Conservation (phyloP, 2,329 filamentous ascomycete species). For the Escovopsis weberi region DNA sequence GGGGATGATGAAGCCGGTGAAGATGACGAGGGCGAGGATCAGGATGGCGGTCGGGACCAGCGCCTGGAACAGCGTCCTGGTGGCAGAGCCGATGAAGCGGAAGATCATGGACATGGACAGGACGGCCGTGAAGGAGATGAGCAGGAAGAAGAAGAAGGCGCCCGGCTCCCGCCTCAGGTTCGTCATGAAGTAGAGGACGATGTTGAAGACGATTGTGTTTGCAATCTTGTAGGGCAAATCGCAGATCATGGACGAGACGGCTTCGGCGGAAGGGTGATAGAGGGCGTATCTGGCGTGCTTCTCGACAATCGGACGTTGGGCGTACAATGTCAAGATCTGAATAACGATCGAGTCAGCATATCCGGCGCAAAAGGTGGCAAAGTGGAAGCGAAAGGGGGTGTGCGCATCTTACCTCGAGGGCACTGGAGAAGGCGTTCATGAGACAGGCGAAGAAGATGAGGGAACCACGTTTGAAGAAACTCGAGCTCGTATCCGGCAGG, state of each 20-base stretch:
- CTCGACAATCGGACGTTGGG: constrained; percentile 82
- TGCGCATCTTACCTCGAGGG: constrained; percentile 44
- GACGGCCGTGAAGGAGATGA: constrained; percentile 60
- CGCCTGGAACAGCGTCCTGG: constrained; percentile 52
- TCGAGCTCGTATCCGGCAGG: constrained; percentile 45
- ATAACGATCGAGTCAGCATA: neutral
- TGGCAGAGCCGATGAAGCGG: constrained; percentile 63
- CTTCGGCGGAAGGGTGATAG: constrained; percentile 81
- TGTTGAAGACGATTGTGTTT: constrained; percentile 65
- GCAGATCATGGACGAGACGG: constrained; percentile 71
- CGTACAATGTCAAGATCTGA: constrained; percentile 68
- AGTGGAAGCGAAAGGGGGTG: neutral
- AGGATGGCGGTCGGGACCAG: constrained; percentile 45
- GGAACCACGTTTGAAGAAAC: constrained; percentile 67
- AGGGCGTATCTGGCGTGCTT: constrained; percentile 78
- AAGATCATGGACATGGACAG: constrained; percentile 79
- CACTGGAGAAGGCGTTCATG: constrained; percentile 71
- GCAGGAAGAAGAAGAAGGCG: constrained; percentile 72
- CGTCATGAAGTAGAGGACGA: constrained; percentile 76
- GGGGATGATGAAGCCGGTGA: constrained; percentile 55
- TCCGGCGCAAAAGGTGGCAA: neutral
- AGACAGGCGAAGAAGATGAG: constrained; percentile 79
- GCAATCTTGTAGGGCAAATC: constrained; percentile 66
- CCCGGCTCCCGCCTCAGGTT: constrained; percentile 60
- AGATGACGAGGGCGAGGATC: constrained; percentile 53